Percentiles rank a stretch among this genome's conserved stretches.
Evolutionary conservation across 2,329 filamentous ascomycete species (phyloP).

Genomic region (Colletotrichum orchidophilum): DNA sequence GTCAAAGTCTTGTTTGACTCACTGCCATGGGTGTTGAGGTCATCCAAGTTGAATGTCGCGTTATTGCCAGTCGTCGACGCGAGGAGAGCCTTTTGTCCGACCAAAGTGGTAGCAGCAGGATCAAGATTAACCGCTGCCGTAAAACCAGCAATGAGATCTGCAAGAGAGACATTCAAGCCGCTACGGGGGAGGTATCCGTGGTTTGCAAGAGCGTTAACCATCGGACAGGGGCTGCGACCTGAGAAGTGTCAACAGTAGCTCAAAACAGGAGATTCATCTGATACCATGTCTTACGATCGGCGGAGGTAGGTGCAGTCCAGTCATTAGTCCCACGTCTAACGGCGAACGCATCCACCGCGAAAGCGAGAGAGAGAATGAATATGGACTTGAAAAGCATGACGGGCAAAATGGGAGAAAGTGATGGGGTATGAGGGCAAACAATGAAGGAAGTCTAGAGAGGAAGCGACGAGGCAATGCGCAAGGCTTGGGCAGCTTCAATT

Average conservation of each 20-base stretch:
- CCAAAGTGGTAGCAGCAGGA: constrained; percentile 29
- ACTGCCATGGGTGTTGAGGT: constrained; percentile 39
- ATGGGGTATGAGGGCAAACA: background rate
- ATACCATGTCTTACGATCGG: constrained; percentile 12
- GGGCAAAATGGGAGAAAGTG: background rate
- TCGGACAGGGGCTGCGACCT: constrained; percentile 38
- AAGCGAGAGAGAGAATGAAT: constrained; percentile 1
- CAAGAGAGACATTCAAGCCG: constrained; percentile 32
- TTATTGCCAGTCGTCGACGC: constrained; percentile 41
- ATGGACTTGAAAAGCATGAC: constrained; percentile 18
- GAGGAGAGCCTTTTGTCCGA: constrained; percentile 7
- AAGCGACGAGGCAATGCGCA: background rate
- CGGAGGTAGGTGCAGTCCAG: constrained; percentile 23
- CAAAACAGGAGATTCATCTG: background rate
- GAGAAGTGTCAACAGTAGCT: background rate
- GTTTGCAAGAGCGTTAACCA: constrained; percentile 39
- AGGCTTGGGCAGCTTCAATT: too few relatives aligned
- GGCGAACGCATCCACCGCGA: constrained; percentile 24
- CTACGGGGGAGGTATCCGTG: constrained; percentile 37
- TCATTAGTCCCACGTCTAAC: constrained; percentile 9
- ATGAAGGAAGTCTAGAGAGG: background rate
- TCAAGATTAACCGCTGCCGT: constrained; percentile 34
- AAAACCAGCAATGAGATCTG: constrained; percentile 32
- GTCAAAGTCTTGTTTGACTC: background rate
- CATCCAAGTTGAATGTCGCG: constrained; percentile 42